These are phyloP conservation scores for Ceratocystiopsis brevicomis DNA, from an alignment of 2,329 filamentous ascomycete genomes.

Conservation along the genomic window DNA sequence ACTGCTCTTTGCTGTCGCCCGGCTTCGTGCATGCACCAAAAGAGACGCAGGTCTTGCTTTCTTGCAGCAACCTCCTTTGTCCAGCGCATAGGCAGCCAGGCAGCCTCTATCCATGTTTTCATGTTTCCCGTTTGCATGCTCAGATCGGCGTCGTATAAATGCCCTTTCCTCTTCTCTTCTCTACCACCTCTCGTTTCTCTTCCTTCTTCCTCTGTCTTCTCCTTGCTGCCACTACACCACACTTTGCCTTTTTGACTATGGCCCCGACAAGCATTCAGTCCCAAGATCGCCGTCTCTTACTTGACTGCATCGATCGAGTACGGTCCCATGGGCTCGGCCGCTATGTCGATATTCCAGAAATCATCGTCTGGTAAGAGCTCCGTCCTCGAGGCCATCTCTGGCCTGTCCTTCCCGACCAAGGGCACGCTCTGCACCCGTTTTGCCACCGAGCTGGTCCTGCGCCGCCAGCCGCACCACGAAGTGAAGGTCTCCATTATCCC, in stretches of 20 bases:
- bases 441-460: constrained; percentile 40
- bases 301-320: constrained; percentile 22
- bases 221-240: too few relatives aligned
- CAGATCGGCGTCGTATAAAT: too few relatives aligned
- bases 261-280: constrained; percentile 9
- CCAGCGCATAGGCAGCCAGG: too few relatives aligned
- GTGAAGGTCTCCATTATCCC: constrained; percentile 21
- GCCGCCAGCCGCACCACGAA: constrained; percentile 18
- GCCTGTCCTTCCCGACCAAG: constrained; percentile 38
- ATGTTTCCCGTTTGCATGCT: too few relatives aligned
- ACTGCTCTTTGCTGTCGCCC: too few relatives aligned
- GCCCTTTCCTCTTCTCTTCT: too few relatives aligned
- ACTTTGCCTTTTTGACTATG: not conserved
- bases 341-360: constrained; percentile 24
- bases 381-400: constrained; percentile 44
- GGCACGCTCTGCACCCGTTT: constrained; percentile 43
- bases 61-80: too few relatives aligned
- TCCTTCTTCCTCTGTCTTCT: too few relatives aligned
- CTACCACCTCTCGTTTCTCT: too few relatives aligned
- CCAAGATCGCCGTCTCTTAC: constrained; percentile 18
- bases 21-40: too few relatives aligned
- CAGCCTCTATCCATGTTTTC: too few relatives aligned
- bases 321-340: constrained; percentile 19
- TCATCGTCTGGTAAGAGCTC: constrained; percentile 47
- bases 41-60: too few relatives aligned